Evolutionary conservation across 345 rosid genomes (phyloP).

Genomic region (Hevea brasiliensis): DNA sequence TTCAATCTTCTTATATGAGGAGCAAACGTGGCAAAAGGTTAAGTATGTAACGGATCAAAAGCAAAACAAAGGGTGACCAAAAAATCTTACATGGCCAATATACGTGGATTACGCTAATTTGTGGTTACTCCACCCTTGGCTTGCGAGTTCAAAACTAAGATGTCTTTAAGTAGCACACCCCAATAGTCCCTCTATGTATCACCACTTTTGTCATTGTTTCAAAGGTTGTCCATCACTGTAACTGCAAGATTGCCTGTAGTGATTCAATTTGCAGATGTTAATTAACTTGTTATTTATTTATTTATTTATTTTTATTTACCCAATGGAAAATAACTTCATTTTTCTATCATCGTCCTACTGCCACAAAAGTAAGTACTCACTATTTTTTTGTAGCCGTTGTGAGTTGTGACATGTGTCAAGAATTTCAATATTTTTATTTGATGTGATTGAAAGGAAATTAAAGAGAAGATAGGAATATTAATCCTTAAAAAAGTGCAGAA

Average conservation of each 20-base stretch:
- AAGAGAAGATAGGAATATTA: constrained; percentile 18
- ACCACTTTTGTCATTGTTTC: constrained; percentile 19
- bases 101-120: constrained; percentile 41
- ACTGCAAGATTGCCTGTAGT: neutral
- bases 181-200: constrained; percentile 21
- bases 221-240: neutral
- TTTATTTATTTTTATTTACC: no score
- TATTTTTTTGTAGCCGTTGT: no score
- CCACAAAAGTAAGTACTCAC: no score
- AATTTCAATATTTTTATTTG: neutral
- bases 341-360: no score
- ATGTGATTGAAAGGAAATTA: neutral
- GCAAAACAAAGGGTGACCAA: constrained; percentile 33
- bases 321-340: no score
- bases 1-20: constrained; percentile 25
- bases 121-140: constrained; percentile 42
- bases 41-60: neutral
- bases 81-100: constrained; percentile 37
- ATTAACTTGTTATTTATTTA: neutral
- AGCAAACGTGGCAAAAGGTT: constrained; percentile 22
- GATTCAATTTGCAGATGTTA: constrained; percentile 8
- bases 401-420: no score
- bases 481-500: neutral
- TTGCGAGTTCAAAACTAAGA: constrained; percentile 29
- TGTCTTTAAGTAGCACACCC: constrained; percentile 28